These are phyloP conservation scores for Hirsutella minnesotensis DNA, from an alignment of 2,329 filamentous ascomycete species.

Conservation along the genomic window DNA sequence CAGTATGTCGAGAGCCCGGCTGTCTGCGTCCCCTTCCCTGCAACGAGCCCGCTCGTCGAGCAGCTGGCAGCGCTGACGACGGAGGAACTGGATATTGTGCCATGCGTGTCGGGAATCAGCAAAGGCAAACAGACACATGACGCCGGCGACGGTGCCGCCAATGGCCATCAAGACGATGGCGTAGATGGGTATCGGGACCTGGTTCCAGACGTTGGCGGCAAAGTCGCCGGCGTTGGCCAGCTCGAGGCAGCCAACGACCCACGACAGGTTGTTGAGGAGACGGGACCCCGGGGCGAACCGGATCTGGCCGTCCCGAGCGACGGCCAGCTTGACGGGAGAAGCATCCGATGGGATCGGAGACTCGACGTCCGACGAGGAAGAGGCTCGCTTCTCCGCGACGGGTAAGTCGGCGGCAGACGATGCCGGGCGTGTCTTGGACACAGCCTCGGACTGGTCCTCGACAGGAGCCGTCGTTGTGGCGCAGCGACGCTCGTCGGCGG, in stretches of 20 bases:
- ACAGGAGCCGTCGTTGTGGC: neutral
- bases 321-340: conserved; percentile 1
- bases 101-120: conserved; percentile 30
- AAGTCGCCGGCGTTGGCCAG: conserved; percentile 44
- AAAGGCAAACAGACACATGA: conserved; percentile 32
- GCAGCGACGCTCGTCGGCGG: neutral
- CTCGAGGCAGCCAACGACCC: conserved; percentile 36
- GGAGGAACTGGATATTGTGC: conserved; percentile 32
- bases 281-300: conserved; percentile 8
- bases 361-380: neutral
- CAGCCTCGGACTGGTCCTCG: neutral
- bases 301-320: conserved; percentile 1
- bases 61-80: conserved; percentile 25
- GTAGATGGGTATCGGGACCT: conserved; percentile 33
- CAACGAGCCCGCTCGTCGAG: conserved; percentile 8
- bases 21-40: conserved; percentile 1
- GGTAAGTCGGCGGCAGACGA: neutral
- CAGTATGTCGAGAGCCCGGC: conserved; percentile 20
- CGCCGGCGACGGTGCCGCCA: conserved; percentile 33
- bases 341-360: neutral
- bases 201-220: conserved; percentile 45
- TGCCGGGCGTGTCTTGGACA: neutral
- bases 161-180: conserved; percentile 40
- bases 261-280: conserved; percentile 17
- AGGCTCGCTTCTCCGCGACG: neutral